Base-by-base conservation (phyloP, 352 stramenopile genomes). In the Pythium aquatile region DNA sequence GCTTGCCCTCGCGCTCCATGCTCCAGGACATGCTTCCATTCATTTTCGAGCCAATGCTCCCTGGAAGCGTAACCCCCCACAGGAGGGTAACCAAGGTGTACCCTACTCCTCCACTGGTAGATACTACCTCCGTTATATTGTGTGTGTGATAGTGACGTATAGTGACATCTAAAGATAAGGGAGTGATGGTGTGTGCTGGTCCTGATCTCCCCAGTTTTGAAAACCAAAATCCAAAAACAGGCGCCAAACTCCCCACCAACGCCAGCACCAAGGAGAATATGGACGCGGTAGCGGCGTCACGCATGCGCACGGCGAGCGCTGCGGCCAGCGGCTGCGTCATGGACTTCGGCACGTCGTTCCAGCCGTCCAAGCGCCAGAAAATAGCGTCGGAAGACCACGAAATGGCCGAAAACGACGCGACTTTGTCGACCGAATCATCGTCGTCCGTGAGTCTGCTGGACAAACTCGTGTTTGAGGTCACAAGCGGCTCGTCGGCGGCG, bases 1-100 rank as follows among this genome's bases (percentile, higher is more conserved):
- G 65, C 44, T 72, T 72, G 17, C 59, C 59, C 37, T 66, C 65
- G 44, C 42, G 53, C 46, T 66, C 65, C n/a, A 40, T 49, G 20
- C 5, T 37, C 35, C n/a, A 10, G 9, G 20, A 40, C 39, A 64
- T 53, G 40, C 55, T 63, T 69, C 63, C 63, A 69, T 63, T 64
- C 63, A 69, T 69, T 69, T 69, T 68, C n/a, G 6, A 10, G 42
- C 42, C 17, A n/a, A 49, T 49, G n/a, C 40, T 5, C 17, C 17
- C 17, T 26, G 39, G 39, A 46, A 14, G 33, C 39, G 42, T 49
- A 49, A 49, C 42, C 42, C 42, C 11, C 42, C 16, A 28, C 16
- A 48, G 20, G 20, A 49, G 42, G 14, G n/a, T 49, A 49, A 49
- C 42, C 42, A 14, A 24, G 14, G 6, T 9, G 16, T 49, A 49